Conservation (phyloP, 495 filamentous ascomycete species). For the Pyrenula massariospora region DNA sequence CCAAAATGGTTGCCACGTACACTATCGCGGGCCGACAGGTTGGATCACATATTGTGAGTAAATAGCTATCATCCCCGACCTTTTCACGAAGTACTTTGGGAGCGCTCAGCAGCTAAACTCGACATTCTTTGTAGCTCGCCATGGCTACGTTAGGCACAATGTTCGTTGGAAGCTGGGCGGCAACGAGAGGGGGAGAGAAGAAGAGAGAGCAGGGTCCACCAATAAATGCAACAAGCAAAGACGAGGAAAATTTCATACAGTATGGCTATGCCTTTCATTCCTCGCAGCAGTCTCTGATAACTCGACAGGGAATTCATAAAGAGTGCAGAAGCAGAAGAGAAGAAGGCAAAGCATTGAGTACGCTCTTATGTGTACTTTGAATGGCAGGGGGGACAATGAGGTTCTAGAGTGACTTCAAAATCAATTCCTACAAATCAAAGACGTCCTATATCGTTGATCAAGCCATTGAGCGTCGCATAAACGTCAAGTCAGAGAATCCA, state of each 20-base stretch:
- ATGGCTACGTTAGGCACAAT: conserved; percentile 66
- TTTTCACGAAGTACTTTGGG: not conserved
- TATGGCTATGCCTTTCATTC: conserved; percentile 31
- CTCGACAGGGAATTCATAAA: conserved; percentile 63
- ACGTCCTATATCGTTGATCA: no score
- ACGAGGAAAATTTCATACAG: conserved; percentile 98
- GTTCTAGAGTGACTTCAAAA: no score
- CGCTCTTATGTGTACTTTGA: no score
- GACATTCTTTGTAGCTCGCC: conserved; percentile 51
- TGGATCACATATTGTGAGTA: conserved; percentile 85
- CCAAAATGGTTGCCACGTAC: conserved; percentile 82
- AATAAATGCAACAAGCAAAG: conserved; percentile 76
- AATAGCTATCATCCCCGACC: not conserved
- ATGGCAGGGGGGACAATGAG: no score
- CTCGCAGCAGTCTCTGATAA: not conserved
- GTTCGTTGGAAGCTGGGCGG: conserved; percentile 43
- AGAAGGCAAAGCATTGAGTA: conserved; percentile 38
- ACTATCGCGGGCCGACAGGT: conserved; percentile 77
- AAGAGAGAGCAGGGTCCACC: conserved; percentile 51
- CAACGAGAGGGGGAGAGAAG: conserved; percentile 52
- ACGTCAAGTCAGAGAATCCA: no score
- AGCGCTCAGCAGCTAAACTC: not conserved
- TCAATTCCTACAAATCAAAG: no score
- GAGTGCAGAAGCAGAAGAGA: conserved; percentile 56
- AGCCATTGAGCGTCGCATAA: no score